Evolutionary conservation across 23 red algal genomes (phyloP), one percentile per base, ranked within the genome.

Genomic region (Gracilaria gracilis): DNA sequence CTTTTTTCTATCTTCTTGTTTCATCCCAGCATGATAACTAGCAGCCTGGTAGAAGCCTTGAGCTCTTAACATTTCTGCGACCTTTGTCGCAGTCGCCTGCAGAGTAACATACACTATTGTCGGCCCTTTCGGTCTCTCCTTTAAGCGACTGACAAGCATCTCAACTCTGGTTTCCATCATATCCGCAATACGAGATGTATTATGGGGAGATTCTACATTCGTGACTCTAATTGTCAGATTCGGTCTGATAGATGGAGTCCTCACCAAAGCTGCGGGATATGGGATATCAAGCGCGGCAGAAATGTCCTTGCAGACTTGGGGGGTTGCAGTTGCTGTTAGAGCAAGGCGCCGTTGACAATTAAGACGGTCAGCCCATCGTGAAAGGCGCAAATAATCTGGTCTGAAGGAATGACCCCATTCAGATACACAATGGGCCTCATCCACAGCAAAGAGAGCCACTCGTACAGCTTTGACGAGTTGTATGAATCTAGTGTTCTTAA

Each of bases 351-450:
- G 57, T 33, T 76, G 79, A 39, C 44, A 69, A 12, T 83, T 48
- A 21, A 94, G 64, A 36, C 67, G 54, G 54, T 95, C 75, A 27
- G 93, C 91, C 86, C 72, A 84, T 20, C 87, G 17, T 0, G 91
- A 79, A 16, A 99, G 54, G 21, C 92, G 85, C 35, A 93, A 80
- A 80, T 99, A 99, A 61, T 95, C 94, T 0, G 97, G 97, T 31
- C 97, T 94, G 62, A 99, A 99, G 36, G 86, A 88, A 81, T 94
- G 90, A 0, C 97, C 97, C 97, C 97, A 99, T 51, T 99, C 93
- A 33, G 93, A 96, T 53, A 99, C 88, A 54, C 97, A 99, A 67
- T 99, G 97, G 9, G 97, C 97, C 76, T 99, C 97, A 66, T 99
- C 97, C 19, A 99, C 93, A 50, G 67, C 94, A 48, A 99, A 89